Conservation (phyloP, 345 rosid genomes). For the Citrus hindsii region DNA sequence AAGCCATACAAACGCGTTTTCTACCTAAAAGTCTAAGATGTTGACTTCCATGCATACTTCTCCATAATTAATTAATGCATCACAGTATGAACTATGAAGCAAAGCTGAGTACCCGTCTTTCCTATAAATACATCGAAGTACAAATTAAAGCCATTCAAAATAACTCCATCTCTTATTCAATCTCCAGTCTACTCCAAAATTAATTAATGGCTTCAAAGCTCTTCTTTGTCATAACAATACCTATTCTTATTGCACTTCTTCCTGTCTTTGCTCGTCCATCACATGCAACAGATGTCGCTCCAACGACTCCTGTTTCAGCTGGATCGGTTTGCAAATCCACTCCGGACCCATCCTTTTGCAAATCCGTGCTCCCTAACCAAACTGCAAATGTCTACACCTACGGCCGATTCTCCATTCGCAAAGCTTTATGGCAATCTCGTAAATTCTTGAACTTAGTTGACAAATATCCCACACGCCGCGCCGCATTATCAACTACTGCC, state of each 20-base stretch:
- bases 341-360: slow-evolving; percentile 66
- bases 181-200: background rate
- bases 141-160: background rate
- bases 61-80: background rate
- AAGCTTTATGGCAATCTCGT: slow-evolving; percentile 57
- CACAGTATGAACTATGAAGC: background rate
- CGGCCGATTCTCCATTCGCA: slow-evolving; percentile 53
- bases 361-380: slow-evolving; percentile 50
- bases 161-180: background rate
- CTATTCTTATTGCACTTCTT: slow-evolving; percentile 14
- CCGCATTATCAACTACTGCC: slow-evolving; percentile 38
- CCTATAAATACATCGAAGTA: slow-evolving; percentile 19
- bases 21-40: background rate
- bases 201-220: slow-evolving; percentile 19
- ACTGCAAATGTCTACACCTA: slow-evolving; percentile 47
- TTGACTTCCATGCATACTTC: slow-evolving; percentile 18
- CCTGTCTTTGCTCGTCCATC: slow-evolving; percentile 27
- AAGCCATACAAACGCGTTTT: background rate
- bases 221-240: slow-evolving; percentile 6
- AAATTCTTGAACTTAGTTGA: slow-evolving; percentile 51
- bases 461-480: slow-evolving; percentile 42
- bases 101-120: background rate
- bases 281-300: slow-evolving; percentile 16
- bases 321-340: slow-evolving; percentile 48
- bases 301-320: slow-evolving; percentile 25